Conservation (phyloP, 1,284 basidiomycete species). For the Cryptococcus sp. region DNA sequence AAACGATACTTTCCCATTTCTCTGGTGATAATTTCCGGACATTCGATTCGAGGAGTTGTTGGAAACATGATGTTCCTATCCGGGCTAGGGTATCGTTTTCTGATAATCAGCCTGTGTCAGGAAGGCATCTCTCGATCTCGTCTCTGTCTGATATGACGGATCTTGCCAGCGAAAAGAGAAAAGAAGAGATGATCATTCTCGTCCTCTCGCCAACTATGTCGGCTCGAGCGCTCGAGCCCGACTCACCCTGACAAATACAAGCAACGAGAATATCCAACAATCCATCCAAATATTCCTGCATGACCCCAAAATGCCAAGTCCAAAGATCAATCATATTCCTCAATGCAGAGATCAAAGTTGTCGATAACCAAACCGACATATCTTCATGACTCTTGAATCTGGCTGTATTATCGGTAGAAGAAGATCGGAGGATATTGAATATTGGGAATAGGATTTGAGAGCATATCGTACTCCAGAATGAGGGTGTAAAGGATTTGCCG, state of each 20-base stretch:
- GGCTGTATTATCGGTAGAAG: conserved; percentile 41
- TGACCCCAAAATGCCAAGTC: conserved; percentile 89
- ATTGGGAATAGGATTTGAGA: conserved; percentile 98
- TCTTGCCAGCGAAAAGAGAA: no score
- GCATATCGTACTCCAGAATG: conserved; percentile 98
- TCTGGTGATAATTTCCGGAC: conserved; percentile 77
- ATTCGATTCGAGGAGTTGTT: conserved; percentile 92
- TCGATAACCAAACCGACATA: conserved; percentile 99
- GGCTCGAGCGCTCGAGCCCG: neutral
- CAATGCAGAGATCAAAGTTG: conserved; percentile 98
- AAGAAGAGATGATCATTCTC: no score
- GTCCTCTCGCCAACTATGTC: neutral
- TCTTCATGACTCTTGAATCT: conserved; percentile 95
- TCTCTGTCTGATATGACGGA: no score
- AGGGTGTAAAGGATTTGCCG: conserved; percentile 77
- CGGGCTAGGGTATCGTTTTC: conserved; percentile 97
- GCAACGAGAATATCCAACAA: conserved; percentile 89
- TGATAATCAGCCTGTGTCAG: conserved; percentile 39
- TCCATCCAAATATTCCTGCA: conserved; percentile 86
- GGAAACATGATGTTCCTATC: conserved; percentile 96
- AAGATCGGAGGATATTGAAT: conserved; percentile 75
- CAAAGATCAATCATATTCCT: conserved; percentile 94
- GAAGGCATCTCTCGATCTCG: neutral
- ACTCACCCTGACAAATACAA: conserved; percentile 95
- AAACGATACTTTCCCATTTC: conserved; percentile 88